Evolutionary conservation across 495 filamentous ascomycete species (phyloP), one percentile per base, ranked within the genome.

Genomic region (Hypoxylon fragiforme): DNA sequence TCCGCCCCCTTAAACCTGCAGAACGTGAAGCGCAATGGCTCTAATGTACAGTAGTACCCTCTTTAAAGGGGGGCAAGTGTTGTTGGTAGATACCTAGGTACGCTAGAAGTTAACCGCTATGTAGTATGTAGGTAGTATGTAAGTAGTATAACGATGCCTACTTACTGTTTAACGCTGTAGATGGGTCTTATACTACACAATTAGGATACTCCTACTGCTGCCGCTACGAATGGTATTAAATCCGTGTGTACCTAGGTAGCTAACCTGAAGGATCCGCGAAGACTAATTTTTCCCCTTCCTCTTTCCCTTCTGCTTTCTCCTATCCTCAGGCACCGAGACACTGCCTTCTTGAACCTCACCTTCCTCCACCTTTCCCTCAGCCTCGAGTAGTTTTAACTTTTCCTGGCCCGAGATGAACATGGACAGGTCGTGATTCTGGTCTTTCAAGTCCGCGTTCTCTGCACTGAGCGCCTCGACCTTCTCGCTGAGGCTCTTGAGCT

Each of bases 351-450:
- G 72, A 36, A 78, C 38, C 67, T 79, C 81, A 1, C 73, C 78
- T 65, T 81, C 75, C 28, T 77, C 75, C 12, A 86, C 70, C 70
- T 83, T 80, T 14, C 85, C 85, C 44, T 79, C 81, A 56, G 76
- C 57, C 62, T 79, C 77, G 68, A 85, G 69, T 69, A 87, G 83
- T 74, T 84, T 83, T 60, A 98, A 69, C 65, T 90, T 91, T 74
- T 94, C 85, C 64, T 86, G 81, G 2, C 88, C 86, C 37, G 83
- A 87, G 40, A 98, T 91, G 64, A 91, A 95, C 74, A 96, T 95
- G 19, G 80, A 85, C 64, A 98, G 64, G 70, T 98, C 94, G n/a
- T 89, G 77, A 66, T 95, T 92, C 76, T 87, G 84, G 70, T 97
- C 92, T 50, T 83, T 81, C 28, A 96, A 64, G 66, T 86, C 81